Percentiles rank a stretch among this genome's conserved stretches.
phyloP scores from a whole-genome alignment of 163 green algal species.

The Scenedesmus sp. region DNA sequence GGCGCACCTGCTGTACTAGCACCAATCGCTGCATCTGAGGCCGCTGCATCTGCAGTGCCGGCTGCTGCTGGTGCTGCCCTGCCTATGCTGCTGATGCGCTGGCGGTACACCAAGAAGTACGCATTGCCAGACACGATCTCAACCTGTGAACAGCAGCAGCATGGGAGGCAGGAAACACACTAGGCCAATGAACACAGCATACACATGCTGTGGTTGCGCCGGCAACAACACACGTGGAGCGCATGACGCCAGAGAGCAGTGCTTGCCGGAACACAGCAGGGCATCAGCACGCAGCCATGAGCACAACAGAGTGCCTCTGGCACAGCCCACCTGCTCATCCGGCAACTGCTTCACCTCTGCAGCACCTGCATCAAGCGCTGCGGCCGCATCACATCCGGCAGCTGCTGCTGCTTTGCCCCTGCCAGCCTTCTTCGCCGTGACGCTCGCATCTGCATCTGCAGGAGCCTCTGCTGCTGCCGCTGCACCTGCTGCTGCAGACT shows the following conservation, averaged over 20 bases:
- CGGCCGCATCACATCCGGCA: neutral
- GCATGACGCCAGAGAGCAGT: no score
- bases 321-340: neutral
- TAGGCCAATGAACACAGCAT: neutral
- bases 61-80: constrained; percentile 15
- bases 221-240: neutral
- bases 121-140: constrained; percentile 79
- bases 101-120: constrained; percentile 87
- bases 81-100: constrained; percentile 31
- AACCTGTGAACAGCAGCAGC: neutral
- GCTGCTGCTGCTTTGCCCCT: constrained; percentile 29
- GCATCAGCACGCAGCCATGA: neutral
- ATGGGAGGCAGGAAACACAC: neutral
- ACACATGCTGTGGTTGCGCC: neutral
- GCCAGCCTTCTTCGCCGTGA: neutral
- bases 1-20: neutral
- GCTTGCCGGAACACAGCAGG: neutral
- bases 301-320: no score
- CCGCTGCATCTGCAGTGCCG: constrained; percentile 18
- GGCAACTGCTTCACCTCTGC: neutral
- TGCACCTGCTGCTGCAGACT: constrained; percentile 4
- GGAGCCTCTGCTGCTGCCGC: no score
- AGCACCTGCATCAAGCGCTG: neutral
- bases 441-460: neutral
- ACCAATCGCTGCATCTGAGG: neutral